These are phyloP conservation scores for Glycyrrhiza uralensis DNA, from an alignment of 306 rosid species.

Conservation along the genomic window DNA sequence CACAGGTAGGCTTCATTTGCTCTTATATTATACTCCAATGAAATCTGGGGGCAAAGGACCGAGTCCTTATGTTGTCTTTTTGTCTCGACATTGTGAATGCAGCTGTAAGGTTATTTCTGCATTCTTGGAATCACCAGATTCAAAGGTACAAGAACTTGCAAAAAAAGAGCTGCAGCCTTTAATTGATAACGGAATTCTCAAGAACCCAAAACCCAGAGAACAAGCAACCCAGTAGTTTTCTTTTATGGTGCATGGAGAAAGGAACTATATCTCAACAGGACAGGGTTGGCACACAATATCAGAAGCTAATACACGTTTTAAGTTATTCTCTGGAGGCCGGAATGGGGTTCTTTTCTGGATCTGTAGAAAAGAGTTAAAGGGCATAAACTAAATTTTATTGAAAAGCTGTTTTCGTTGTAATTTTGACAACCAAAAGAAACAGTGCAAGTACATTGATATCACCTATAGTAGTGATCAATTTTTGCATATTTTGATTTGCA, in stretches of 20 bases:
- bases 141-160: conserved; percentile 46
- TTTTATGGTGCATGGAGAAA: conserved; percentile 13
- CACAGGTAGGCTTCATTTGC: conserved; percentile 55
- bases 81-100: conserved; percentile 35
- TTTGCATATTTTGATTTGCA: conserved; percentile 7
- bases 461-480: not conserved
- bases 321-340: not conserved
- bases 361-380: conserved; percentile 10
- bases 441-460: not conserved
- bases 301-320: not conserved
- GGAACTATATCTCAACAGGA: not conserved
- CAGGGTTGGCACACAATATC: not conserved
- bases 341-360: not conserved
- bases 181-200: conserved; percentile 59
- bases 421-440: conserved; percentile 11
- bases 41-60: not conserved
- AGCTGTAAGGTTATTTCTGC: conserved; percentile 83
- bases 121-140: conserved; percentile 68
- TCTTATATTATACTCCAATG: not conserved
- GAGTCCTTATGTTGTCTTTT: conserved; percentile 11
- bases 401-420: conserved; percentile 14
- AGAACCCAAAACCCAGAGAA: conserved; percentile 34
- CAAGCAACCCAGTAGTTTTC: conserved; percentile 19
- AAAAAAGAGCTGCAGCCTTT: conserved; percentile 66
- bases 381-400: conserved; percentile 21